Percentiles rank a stretch among this genome's conserved stretches.
Evolutionary conservation across 2,329 filamentous ascomycete species (phyloP).

Genomic region (Colletotrichum liaoningense): DNA sequence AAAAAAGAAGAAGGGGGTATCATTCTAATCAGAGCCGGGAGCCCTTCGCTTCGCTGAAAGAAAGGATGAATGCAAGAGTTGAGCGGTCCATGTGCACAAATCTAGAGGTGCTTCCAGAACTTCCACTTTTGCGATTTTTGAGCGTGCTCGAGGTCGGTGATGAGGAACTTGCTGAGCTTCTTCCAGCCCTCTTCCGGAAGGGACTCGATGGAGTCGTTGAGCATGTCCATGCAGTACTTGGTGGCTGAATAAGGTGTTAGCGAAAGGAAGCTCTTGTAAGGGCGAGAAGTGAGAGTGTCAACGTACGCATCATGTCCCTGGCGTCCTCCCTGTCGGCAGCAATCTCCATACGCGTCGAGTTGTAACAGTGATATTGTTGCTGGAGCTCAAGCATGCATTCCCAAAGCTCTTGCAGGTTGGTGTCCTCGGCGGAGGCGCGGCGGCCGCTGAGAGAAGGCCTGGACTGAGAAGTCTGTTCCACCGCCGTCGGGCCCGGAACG

Average conservation of each 20-base stretch:
- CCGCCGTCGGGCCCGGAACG: neutral
- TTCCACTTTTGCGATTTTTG: conserved; percentile 36
- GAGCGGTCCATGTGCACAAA: neutral
- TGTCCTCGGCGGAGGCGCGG: conserved; percentile 26
- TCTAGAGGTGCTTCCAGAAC: conserved; percentile 37
- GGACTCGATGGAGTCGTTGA: conserved; percentile 40
- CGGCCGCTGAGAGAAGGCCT: conserved; percentile 25
- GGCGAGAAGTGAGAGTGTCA: neutral
- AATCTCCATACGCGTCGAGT: conserved; percentile 37
- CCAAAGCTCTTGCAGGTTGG: conserved; percentile 34
- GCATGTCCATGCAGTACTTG: conserved; percentile 39
- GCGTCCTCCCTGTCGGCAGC: conserved; percentile 34
- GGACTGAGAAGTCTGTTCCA: neutral
- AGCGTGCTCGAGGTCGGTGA: conserved; percentile 13
- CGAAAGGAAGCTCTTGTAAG: neutral
- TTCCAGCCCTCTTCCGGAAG: conserved; percentile 40
- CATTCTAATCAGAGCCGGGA: conserved; percentile 29
- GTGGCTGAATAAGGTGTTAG: conserved; percentile 35
- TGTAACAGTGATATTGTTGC: conserved; percentile 37
- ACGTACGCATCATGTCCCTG: conserved; percentile 36
- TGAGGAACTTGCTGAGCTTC: conserved; percentile 37
- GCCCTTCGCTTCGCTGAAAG: conserved; percentile 12
- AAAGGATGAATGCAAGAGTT: neutral
- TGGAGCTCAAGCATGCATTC: conserved; percentile 37
- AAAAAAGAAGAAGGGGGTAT: conserved; percentile 26